Base-by-base conservation (phyloP, 108 stramenopile genomes). In the Stephanodiscus minutulus region DNA sequence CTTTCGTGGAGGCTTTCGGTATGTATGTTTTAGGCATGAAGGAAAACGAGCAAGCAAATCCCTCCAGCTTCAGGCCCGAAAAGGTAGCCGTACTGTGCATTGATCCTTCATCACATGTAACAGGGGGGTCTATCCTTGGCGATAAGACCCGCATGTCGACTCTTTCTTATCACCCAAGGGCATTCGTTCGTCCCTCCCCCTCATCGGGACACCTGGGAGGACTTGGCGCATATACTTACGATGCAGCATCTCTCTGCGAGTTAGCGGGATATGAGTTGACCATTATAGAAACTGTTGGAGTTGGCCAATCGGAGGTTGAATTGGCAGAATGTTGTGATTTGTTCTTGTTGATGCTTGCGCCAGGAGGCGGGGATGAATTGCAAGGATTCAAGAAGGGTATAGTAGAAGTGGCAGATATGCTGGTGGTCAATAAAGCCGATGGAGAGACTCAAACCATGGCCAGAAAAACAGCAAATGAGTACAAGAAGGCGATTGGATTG, bases 341-440 rank as follows among this genome's bases (percentile, higher is more conserved):
- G 75, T 63, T 96, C n/a, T 56, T 97, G 13, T 79, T 99, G 68
- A 33, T 98, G 47, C 68, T 98, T 22, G 88, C 97, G 31, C 98
- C 98, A 0, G 97, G 88, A 8, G 95, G 97, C 25, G 98, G 98
- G n/a, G 98, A 99, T 77, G 95, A 87, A 56, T 66, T 96, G 55
- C 96, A 98, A 82, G 97, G 97, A 58, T 84, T 89, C 20, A 99
- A 99, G 68, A 98, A 98, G 64, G 98, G 98, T 15, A 98, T 99
- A 73, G 86, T 99, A 25, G 98, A 99, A 81, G 85, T 96, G 41
- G 97, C 97, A 11, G 95, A 98, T 79, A 77, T 98, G 27, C 56
- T 98, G 29, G 88, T 95, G 5, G 96, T 99, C 22, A 97, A 97
- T 79, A 98, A 98, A 72, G 95, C 96, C 13, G 98, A 98, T 77